Conservation (phyloP, 2,329 filamentous ascomycete species). For the Venturia oleaginea region DNA sequence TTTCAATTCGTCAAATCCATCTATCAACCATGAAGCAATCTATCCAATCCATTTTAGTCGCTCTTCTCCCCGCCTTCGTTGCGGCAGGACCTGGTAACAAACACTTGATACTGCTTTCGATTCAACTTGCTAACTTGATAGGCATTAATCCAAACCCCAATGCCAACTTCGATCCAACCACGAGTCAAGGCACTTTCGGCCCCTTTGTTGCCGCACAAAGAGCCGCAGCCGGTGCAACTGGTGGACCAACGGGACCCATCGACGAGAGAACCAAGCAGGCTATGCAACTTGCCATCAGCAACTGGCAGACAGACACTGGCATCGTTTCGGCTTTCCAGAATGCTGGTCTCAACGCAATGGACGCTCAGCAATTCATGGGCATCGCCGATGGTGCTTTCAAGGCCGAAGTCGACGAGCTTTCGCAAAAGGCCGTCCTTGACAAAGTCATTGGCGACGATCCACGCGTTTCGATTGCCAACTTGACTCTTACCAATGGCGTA, state of each 20-base stretch:
- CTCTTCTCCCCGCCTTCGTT: not conserved
- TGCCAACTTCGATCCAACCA: constrained; percentile 14
- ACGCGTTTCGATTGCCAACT: constrained; percentile 28
- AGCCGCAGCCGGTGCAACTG: constrained; percentile 9
- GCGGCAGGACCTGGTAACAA: not conserved
- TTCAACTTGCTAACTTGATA: not conserved
- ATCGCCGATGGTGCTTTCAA: constrained; percentile 29
- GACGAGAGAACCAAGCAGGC: constrained; percentile 9
- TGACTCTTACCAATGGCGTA: constrained; percentile 27
- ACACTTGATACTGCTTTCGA: not conserved
- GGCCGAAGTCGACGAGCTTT: constrained; percentile 31
- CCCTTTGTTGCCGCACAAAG: constrained; percentile 10
- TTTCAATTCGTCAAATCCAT: not conserved
- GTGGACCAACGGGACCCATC: constrained; percentile 10
- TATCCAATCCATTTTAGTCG: not conserved
- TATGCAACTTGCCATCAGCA: constrained; percentile 23
- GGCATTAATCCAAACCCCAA: constrained; percentile 15
- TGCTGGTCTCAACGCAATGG: constrained; percentile 25
- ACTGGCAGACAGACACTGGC: constrained; percentile 30
- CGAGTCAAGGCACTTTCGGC: constrained; percentile 12
- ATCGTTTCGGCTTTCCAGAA: constrained; percentile 31
- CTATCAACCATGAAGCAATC: constrained; percentile 3
- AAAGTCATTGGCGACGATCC: constrained; percentile 15
- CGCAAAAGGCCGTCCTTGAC: constrained; percentile 26
- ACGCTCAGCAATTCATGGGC: constrained; percentile 28